Evolutionary conservation across 495 filamentous ascomycete species (phyloP).

Genomic region (Penicillium crystallinum): DNA sequence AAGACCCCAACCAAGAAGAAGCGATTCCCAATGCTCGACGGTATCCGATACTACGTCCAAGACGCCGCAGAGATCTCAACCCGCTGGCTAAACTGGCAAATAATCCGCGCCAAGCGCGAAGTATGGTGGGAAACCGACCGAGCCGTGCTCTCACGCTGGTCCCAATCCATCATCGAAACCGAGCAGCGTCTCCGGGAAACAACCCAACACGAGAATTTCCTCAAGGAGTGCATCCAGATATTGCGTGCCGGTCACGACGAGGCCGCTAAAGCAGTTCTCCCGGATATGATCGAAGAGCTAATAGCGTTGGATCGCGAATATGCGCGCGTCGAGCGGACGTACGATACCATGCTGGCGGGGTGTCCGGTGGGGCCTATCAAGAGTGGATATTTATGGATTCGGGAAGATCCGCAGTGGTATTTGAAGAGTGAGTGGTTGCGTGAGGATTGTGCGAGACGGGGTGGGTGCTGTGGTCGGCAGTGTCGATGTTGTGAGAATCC

Average conservation of each 20-base stretch:
- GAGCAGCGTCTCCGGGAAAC: background rate
- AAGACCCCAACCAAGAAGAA: background rate
- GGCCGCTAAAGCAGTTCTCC: background rate
- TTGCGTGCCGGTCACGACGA: background rate
- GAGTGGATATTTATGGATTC: conserved; percentile 2
- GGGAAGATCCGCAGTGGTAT: conserved; percentile 2
- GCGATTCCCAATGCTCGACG: background rate
- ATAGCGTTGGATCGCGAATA: conserved; percentile 1
- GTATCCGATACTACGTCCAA: background rate
- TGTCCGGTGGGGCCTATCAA: conserved; percentile 1
- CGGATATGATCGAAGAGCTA: background rate
- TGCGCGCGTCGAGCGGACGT: background rate
- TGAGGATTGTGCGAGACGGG: conserved; percentile 1
- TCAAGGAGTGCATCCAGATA: background rate
- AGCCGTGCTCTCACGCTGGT: background rate
- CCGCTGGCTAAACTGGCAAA: background rate
- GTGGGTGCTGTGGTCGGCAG: conserved; percentile 6
- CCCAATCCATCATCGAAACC: conserved; percentile 3
- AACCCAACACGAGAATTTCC: background rate
- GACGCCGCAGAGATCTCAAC: background rate
- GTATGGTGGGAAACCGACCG: conserved; percentile 3
- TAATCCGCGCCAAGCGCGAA: background rate
- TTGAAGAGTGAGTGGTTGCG: conserved; percentile 1
- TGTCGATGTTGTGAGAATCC: conserved; percentile 1
- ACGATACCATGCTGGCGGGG: background rate